Base-by-base conservation (phyloP, 2,329 filamentous ascomycete genomes). In the Pyricularia grisea region DNA sequence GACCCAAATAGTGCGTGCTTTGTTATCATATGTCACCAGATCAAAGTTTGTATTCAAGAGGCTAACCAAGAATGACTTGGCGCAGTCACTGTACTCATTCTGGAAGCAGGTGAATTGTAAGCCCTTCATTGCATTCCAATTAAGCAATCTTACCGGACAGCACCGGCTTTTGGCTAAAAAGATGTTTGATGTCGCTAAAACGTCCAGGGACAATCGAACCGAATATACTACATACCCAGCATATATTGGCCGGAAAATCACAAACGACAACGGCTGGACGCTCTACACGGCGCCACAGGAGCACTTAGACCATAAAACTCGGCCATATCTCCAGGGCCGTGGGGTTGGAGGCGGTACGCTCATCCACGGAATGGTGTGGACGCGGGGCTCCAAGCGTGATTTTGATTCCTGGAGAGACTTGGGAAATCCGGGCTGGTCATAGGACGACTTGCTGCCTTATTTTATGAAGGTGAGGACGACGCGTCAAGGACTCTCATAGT, bases 291-390 rank as follows among this genome's bases (percentile, higher is more conserved):
- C 75, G 7, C 63, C 65, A n/a, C 64, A 77, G 74, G 23, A 70
- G n/a, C 69, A 72, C 20, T 72, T 77, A 7, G 71, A 78, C 69
- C 74, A 75, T 68, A 75, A 78, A 12, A 69, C 70, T 61, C 72
- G 79, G 65, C 72, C 72, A 27, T 76, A 79, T 31, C 68, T 76
- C n/a, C 76, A 77, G 14, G 78, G 77, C 31, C 75, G 73, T 50
- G 83, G 86, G 0, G 80, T 92, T 0, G 90, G 90, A 23, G 90
- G 89, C 7, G 87, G 88, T 7, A 85, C 82, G 20, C 84, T 84
- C 0, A 80, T 89, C 66, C 88, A 89, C 71, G 85, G 84, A 71
- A 85, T 88, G 83, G 83, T 86, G 66, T 82, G 81, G 79, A 81
- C 81, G 68, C 79, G 83, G 36, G 83, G 80, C 7, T 79, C 78